Percentiles rank a stretch among this genome's conserved stretches.
phyloP scores from a whole-genome alignment of 768 basidiomycete species.

The Rubroboletus satanas region DNA sequence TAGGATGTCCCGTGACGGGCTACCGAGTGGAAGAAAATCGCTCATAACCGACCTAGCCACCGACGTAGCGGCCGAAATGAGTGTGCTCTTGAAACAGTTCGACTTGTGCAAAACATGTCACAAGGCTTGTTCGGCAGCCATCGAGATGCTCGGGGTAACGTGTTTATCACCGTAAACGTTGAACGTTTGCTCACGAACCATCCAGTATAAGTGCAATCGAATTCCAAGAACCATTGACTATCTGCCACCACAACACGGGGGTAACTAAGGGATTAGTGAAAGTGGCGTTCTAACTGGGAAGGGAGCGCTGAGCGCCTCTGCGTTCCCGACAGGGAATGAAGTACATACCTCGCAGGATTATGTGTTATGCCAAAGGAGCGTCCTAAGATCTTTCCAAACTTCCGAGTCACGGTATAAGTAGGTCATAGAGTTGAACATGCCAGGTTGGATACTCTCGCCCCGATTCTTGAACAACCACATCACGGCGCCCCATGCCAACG shows the following conservation, averaged over 20 bases:
- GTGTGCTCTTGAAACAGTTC: slow-evolving; percentile 42
- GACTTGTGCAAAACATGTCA: slow-evolving; percentile 48
- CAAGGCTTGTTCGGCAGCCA: slow-evolving; percentile 60
- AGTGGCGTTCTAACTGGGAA: slow-evolving; percentile 6
- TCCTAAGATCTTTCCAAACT: slow-evolving; percentile 74
- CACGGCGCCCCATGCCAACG: slow-evolving; percentile 89
- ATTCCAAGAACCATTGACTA: slow-evolving; percentile 52
- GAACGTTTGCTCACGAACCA: slow-evolving; percentile 6
- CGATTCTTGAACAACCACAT: slow-evolving; percentile 94
- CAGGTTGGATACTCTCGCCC: slow-evolving; percentile 90
- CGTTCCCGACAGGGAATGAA: background rate
- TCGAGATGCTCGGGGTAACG: slow-evolving; percentile 65
- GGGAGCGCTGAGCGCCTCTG: background rate
- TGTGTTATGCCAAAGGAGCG: slow-evolving; percentile 89
- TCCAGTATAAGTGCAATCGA: slow-evolving; percentile 61
- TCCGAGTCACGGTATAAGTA: slow-evolving; percentile 96
- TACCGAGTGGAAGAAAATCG: background rate
- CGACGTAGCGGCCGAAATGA: slow-evolving; percentile 69
- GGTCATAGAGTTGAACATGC: slow-evolving; percentile 94
- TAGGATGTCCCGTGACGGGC: slow-evolving; percentile 18
- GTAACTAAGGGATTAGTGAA: slow-evolving; percentile 16
- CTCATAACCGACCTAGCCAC: slow-evolving; percentile 41
- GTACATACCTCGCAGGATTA: slow-evolving; percentile 30
- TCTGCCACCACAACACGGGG: slow-evolving; percentile 26
- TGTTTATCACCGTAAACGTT: background rate